These are phyloP conservation scores for Aspergillus sp. DNA, from an alignment of 2,329 filamentous ascomycete genomes.

Conservation along the genomic window DNA sequence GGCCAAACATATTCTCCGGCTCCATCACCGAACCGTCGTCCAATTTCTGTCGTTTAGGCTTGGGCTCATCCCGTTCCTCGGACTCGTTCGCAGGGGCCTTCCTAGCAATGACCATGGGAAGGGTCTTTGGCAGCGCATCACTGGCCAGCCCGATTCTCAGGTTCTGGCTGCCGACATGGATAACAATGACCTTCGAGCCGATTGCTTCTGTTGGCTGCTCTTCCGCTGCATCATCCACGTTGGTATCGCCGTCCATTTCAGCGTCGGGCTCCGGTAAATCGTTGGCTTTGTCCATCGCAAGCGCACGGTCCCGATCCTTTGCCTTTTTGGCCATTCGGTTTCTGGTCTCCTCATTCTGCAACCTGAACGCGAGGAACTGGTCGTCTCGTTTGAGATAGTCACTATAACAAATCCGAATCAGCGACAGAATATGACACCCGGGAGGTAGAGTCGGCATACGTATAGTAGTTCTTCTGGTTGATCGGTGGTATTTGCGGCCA, in stretches of 20 bases:
- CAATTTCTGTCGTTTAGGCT: conserved; percentile 55
- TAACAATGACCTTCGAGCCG: conserved; percentile 84
- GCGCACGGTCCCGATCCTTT: conserved; percentile 75
- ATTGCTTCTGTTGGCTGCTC: conserved; percentile 53
- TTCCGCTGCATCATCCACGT: conserved; percentile 48
- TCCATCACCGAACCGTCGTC: conserved; percentile 43
- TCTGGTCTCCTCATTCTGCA: conserved; percentile 77
- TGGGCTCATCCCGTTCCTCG: conserved; percentile 70
- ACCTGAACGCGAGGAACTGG: conserved; percentile 78
- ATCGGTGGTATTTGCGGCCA: conserved; percentile 92
- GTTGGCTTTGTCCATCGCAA: conserved; percentile 63
- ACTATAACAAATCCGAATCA: conserved; percentile 38
- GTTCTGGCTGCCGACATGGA: conserved; percentile 93
- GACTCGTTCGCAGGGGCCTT: conserved; percentile 70
- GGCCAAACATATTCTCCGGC: conserved; percentile 74
- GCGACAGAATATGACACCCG: not conserved
- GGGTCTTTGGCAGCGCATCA: conserved; percentile 85
- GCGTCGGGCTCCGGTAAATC: conserved; percentile 46
- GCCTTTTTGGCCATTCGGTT: conserved; percentile 77
- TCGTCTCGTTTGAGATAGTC: conserved; percentile 98
- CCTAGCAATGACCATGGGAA: conserved; percentile 85
- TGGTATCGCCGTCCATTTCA: conserved; percentile 42
- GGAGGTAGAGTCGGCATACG: conserved; percentile 44
- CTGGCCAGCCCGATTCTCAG: conserved; percentile 90
- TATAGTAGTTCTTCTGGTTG: conserved; percentile 99